Evolutionary conservation across 2,329 filamentous ascomycete species (phyloP).

Genomic region (Trichoderma polysporum): DNA sequence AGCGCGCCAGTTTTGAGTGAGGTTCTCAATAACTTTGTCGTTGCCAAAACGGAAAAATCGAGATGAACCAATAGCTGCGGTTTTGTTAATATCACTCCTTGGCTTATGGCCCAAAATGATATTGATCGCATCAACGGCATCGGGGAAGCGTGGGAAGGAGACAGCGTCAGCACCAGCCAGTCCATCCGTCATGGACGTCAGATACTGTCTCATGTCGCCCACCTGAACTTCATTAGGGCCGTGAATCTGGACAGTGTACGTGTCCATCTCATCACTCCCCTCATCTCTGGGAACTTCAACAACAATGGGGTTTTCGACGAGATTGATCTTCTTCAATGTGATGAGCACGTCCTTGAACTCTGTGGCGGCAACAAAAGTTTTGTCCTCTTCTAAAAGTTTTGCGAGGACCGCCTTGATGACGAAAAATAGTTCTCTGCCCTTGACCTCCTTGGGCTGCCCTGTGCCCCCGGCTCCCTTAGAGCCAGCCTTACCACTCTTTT

Average conservation of each 20-base stretch:
- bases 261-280: constrained; percentile 33
- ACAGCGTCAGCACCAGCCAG: constrained; percentile 33
- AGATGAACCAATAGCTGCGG: constrained; percentile 45
- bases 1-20: constrained; percentile 33
- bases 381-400: constrained; percentile 34
- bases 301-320: constrained; percentile 36
- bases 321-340: constrained; percentile 37
- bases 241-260: constrained; percentile 44
- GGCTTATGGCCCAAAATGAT: constrained; percentile 50
- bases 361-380: constrained; percentile 40
- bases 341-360: constrained; percentile 54
- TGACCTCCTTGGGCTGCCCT: constrained; percentile 33
- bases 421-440: constrained; percentile 44
- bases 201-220: constrained; percentile 44
- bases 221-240: constrained; percentile 41
- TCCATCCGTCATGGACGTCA: constrained; percentile 43
- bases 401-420: constrained; percentile 42
- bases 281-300: constrained; percentile 38
- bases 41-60: constrained; percentile 49
- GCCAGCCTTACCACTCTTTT: constrained; percentile 18
- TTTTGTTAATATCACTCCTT: constrained; percentile 35
- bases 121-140: constrained; percentile 52
- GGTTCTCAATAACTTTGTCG: constrained; percentile 27
- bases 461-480: constrained; percentile 21
- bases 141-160: constrained; percentile 49